These are phyloP conservation scores for Dalbergia oliveri DNA, from an alignment of 306 rosid genomes.

Conservation along the genomic window DNA sequence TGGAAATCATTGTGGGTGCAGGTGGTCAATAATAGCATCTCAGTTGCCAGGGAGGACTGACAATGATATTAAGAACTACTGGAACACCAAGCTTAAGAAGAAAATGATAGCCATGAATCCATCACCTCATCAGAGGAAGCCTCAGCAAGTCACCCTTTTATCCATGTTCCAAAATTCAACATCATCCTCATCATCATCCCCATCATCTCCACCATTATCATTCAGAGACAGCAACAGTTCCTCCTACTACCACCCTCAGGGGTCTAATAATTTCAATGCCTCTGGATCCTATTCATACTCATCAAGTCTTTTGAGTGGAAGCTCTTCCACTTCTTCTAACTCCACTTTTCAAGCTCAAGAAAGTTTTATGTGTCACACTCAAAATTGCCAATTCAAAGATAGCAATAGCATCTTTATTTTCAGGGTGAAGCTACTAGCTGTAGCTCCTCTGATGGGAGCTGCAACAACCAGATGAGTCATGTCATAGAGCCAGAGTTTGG, in stretches of 20 bases:
- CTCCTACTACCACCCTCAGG: constrained; percentile 33
- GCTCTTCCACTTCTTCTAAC: constrained; percentile 44
- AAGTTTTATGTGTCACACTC: constrained; percentile 47
- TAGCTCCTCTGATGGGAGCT: constrained; percentile 74
- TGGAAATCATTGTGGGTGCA: constrained; percentile 44
- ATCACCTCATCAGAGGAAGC: constrained; percentile 46
- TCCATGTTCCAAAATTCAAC: constrained; percentile 55
- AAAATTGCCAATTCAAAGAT: constrained; percentile 47
- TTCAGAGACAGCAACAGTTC: constrained; percentile 47
- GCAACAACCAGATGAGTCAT: constrained; percentile 45
- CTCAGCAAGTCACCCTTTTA: constrained; percentile 49
- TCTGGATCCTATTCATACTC: constrained; percentile 56
- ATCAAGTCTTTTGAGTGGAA: constrained; percentile 52
- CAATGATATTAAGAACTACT: constrained; percentile 91
- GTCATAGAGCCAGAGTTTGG: constrained; percentile 45
- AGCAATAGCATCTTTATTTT: constrained; percentile 43
- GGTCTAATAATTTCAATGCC: constrained; percentile 42
- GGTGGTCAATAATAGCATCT: constrained; percentile 98
- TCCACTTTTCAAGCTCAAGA: constrained; percentile 59
- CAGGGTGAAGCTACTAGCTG: constrained; percentile 69
- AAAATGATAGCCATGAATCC: constrained; percentile 58
- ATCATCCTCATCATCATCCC: constrained; percentile 47
- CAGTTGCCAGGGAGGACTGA: constrained; percentile 90
- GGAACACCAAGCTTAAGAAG: constrained; percentile 98
- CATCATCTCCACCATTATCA: constrained; percentile 41